Evolutionary conservation across 1,284 basidiomycete genomes (phyloP), one percentile per base, ranked within the genome.

Genomic region (Melampsora americana): DNA sequence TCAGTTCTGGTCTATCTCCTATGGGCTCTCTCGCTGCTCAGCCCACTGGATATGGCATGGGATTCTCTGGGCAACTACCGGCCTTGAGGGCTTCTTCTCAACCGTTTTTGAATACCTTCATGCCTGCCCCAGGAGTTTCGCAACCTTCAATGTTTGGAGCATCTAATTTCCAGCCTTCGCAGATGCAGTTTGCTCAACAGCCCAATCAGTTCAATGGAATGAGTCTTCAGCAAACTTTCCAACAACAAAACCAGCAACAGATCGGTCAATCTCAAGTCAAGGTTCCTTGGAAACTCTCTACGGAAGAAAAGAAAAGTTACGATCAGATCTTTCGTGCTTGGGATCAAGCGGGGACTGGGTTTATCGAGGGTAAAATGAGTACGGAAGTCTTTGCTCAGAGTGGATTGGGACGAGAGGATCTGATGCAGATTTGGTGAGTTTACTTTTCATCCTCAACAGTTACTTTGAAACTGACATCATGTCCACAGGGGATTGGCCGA

Each of bases 281-380:
- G 80, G 87, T 98, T 30, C 89, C 93, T 0, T 99, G 96, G 95
- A 87, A 89, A 0, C 85, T 98, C 75, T 89, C 89, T 26, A 91
- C 92, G 82, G 88, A 90, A 50, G 95, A 99, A 86, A 94, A 94
- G 86, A 97, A 97, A 86, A 91, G 90, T 80, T 99, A 99, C 82
- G 93, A 98, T 83, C 88, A 92, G 82, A 95, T 98, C 81, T 99
- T 99, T 86, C 87, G 95, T 77, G 92, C 93, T 32, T 99, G 95
- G 96, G 95, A 98, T 83, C 85, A 88, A 0, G 86, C 88, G 59
- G 87, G 88, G 28, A 90, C 90, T 0, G 92, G 93, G 1, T 99
- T 95, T 84, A 92, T 99, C 82, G 89, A 84, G 70, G 94, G 95
- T 60, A 86, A 89, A 79, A 92, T 90, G 60, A 94, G 95, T 0